phyloP scores from a whole-genome alignment of 140 eudicot genomes.

The Erigeron philadelphicus region DNA sequence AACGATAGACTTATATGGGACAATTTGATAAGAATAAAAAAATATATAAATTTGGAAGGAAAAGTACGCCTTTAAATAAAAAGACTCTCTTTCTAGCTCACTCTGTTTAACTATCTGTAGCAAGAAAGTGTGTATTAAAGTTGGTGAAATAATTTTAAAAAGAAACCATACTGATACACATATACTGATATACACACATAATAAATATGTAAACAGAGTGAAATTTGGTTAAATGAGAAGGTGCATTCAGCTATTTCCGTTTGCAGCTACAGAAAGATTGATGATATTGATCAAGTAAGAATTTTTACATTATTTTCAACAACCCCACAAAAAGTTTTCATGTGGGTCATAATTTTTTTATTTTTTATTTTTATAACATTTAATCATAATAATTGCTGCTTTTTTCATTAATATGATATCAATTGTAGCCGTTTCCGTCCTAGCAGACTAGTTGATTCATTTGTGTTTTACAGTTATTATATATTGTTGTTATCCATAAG shows the following conservation, averaged over 20 bases:
- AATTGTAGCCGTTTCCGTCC: constrained; percentile 14
- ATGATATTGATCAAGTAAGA: constrained; percentile 24
- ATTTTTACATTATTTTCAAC: constrained; percentile 8
- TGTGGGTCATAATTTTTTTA: constrained; percentile 11
- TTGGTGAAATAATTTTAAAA: neutral
- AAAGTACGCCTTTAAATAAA: constrained; percentile 29
- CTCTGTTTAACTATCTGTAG: neutral
- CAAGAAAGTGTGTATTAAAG: constrained; percentile 12
- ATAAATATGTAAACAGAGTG: neutral
- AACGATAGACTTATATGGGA: too few relatives aligned
- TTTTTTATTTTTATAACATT: neutral
- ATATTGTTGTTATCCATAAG: constrained; percentile 11
- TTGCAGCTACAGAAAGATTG: constrained; percentile 14
- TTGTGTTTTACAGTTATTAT: neutral
- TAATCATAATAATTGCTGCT: neutral
- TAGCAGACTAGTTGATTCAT: constrained; percentile 12
- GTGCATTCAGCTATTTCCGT: constrained; percentile 15
- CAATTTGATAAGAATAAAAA: too few relatives aligned
- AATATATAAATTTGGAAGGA: too few relatives aligned
- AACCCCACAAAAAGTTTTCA: constrained; percentile 16
- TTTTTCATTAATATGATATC: neutral
- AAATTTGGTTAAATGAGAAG: neutral
- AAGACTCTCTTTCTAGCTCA: too few relatives aligned
- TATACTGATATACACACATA: neutral
- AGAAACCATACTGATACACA: neutral